Percentiles rank a stretch among this genome's conserved stretches.
Evolutionary conservation across 1,284 basidiomycete genomes (phyloP).

Genomic region (Anthracocystis setariae): DNA sequence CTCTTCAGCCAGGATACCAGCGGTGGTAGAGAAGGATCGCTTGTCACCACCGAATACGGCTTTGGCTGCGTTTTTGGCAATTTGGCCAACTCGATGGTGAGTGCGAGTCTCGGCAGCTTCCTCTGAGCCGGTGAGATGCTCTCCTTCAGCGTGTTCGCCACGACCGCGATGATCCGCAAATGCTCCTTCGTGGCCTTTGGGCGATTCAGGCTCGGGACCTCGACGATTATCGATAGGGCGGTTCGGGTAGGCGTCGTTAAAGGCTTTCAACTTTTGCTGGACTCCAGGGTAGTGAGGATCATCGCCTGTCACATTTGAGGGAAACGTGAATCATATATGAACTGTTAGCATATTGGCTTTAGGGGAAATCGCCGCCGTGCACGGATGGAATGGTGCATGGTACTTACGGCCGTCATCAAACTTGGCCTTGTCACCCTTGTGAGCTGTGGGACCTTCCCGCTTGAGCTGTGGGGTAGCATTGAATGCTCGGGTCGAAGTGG

Average conservation of each 20-base stretch:
- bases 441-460: constrained; percentile 38
- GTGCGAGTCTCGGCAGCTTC: constrained; percentile 41
- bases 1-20: constrained; percentile 6
- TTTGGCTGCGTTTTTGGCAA: constrained; percentile 31
- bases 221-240: constrained; percentile 19
- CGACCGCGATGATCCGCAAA: constrained; percentile 50
- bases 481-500: constrained; percentile 11
- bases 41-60: constrained; percentile 28
- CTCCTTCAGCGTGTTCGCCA: constrained; percentile 21
- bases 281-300: constrained; percentile 42
- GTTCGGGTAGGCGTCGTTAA: constrained; percentile 32
- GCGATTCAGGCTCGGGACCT: constrained; percentile 36
- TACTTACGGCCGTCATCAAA: constrained; percentile 46
- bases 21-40: constrained; percentile 31
- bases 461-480: constrained; percentile 27
- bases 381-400: neutral
- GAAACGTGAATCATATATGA: neutral
- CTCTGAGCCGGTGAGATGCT: constrained; percentile 30
- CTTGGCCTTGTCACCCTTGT: constrained; percentile 29
- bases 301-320: constrained; percentile 14
- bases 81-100: constrained; percentile 21
- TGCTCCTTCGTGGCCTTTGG: constrained; percentile 33
- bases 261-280: constrained; percentile 33
- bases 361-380: neutral
- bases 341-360: neutral